Percentiles rank a stretch among this genome's conserved stretches.
Evolutionary conservation across 1,284 basidiomycete genomes (phyloP).

Genomic region (Cystobasidium slooffiae): DNA sequence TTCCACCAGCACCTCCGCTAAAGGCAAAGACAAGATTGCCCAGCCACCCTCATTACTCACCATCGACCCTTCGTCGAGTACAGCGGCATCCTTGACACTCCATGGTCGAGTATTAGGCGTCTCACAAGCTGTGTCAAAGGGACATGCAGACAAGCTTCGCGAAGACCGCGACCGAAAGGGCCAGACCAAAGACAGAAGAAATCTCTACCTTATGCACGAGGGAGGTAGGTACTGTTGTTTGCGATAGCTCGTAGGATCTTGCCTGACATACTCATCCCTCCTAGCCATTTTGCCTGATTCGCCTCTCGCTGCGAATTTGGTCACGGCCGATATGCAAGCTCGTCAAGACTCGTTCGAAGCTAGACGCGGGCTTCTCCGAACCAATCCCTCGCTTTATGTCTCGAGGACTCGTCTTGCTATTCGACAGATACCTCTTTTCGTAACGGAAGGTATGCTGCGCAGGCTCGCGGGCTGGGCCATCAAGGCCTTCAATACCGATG

Average conservation of each 20-base stretch:
- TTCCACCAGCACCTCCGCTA: constrained; percentile 56
- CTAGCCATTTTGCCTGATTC: constrained; percentile 84
- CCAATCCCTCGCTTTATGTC: constrained; percentile 91
- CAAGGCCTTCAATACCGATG: constrained; percentile 78
- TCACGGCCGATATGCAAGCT: constrained; percentile 76
- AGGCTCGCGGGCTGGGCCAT: constrained; percentile 81
- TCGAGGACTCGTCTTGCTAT: constrained; percentile 91
- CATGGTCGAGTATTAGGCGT: constrained; percentile 93
- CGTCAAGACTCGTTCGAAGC: constrained; percentile 81
- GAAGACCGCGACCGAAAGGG: constrained; percentile 81
- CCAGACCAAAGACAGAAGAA: constrained; percentile 92
- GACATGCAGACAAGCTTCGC: constrained; percentile 81
- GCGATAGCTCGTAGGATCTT: not conserved
- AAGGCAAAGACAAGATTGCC: constrained; percentile 53
- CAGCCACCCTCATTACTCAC: constrained; percentile 75
- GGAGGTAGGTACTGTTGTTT: constrained; percentile 67
- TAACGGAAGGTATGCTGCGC: constrained; percentile 85
- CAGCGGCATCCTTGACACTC: constrained; percentile 81
- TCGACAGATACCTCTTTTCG: constrained; percentile 88
- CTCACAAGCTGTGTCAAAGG: constrained; percentile 84
- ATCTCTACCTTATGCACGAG: constrained; percentile 93
- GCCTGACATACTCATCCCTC: constrained; percentile 11
- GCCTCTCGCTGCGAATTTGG: constrained; percentile 72
- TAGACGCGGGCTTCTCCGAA: constrained; percentile 75
- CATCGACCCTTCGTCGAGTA: constrained; percentile 87